phyloP scores from a whole-genome alignment of 495 filamentous ascomycete species.

The Penicillium soppii region DNA sequence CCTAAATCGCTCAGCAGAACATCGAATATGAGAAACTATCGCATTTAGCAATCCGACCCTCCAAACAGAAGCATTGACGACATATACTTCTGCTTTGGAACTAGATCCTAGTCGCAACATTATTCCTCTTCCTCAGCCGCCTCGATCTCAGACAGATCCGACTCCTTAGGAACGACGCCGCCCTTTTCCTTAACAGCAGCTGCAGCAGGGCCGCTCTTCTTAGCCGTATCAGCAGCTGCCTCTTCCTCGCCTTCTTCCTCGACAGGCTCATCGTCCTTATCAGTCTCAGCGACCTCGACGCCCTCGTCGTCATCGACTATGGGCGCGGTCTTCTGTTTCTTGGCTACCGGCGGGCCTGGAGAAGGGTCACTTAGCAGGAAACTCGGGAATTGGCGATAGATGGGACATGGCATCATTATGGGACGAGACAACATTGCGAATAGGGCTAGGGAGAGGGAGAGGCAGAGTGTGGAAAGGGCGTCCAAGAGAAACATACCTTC shows the following conservation, averaged over 20 bases:
- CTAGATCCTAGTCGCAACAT: neutral
- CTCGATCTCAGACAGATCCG: constrained; percentile 43
- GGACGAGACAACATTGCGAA: too few species aligned
- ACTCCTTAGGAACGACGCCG: constrained; percentile 45
- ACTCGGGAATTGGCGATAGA: too few species aligned
- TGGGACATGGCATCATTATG: too few species aligned
- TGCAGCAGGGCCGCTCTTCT: constrained; percentile 42
- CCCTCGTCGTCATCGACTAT: constrained; percentile 22
- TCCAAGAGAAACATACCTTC: constrained; percentile 33
- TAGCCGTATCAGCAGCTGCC: constrained; percentile 28
- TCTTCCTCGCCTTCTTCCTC: constrained; percentile 34
- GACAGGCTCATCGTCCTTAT: constrained; percentile 30
- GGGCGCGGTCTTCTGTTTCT: constrained; percentile 27
- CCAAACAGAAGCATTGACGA: neutral
- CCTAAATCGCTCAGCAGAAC: neutral
- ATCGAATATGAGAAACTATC: constrained; percentile 2
- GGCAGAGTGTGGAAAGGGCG: too few species aligned
- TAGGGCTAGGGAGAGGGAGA: too few species aligned
- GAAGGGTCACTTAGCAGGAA: constrained; percentile 8
- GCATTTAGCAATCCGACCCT: constrained; percentile 5
- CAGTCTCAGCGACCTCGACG: constrained; percentile 30
- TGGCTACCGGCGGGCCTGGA: constrained; percentile 40
- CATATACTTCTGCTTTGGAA: neutral
- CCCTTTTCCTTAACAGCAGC: constrained; percentile 45
- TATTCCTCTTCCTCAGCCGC: constrained; percentile 22